A percentile compares a stretch with the other conserved stretches of the same genome.
These are phyloP conservation scores for Sistotremastrum suecicum DNA, from an alignment of 768 basidiomycete genomes.

Conservation along the genomic window DNA sequence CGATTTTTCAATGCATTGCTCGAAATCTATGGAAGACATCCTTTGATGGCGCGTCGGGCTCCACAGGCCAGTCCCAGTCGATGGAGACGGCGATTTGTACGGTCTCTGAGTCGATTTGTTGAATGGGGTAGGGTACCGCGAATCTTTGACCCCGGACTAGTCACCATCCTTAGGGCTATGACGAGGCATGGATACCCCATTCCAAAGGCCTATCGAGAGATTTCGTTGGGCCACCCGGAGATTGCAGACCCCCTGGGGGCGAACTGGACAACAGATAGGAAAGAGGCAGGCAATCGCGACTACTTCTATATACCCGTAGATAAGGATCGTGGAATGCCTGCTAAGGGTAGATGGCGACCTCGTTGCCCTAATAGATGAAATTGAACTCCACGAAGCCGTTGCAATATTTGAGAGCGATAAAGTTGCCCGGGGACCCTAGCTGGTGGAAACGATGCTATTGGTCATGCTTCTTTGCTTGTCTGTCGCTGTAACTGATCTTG, in stretches of 20 bases:
- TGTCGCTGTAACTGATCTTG: too few relatives aligned
- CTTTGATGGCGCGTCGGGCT: slow-evolving; percentile 3
- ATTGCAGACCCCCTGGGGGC: neutral
- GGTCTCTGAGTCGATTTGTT: neutral
- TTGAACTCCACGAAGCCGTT: too few relatives aligned
- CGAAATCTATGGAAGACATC: slow-evolving; percentile 23
- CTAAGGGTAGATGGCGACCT: too few relatives aligned
- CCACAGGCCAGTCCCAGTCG: neutral
- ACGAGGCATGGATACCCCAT: slow-evolving; percentile 3
- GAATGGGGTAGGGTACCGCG: neutral
- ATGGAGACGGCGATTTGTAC: neutral
- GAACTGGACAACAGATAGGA: too few relatives aligned
- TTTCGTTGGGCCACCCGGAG: neutral
- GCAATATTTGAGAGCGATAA: too few relatives aligned
- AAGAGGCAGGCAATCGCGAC: too few relatives aligned
- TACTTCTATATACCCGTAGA: too few relatives aligned
- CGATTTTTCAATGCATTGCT: slow-evolving; percentile 56
- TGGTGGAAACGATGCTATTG: too few relatives aligned
- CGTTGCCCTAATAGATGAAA: too few relatives aligned
- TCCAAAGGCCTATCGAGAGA: slow-evolving; percentile 2
- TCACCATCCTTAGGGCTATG: slow-evolving; percentile 2
- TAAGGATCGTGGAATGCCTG: too few relatives aligned
- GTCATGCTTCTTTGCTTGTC: too few relatives aligned
- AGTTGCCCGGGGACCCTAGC: too few relatives aligned
- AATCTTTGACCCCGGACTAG: slow-evolving; percentile 1